Conservation (phyloP, 345 rosid genomes). For the Dipteronia dyeriana region DNA sequence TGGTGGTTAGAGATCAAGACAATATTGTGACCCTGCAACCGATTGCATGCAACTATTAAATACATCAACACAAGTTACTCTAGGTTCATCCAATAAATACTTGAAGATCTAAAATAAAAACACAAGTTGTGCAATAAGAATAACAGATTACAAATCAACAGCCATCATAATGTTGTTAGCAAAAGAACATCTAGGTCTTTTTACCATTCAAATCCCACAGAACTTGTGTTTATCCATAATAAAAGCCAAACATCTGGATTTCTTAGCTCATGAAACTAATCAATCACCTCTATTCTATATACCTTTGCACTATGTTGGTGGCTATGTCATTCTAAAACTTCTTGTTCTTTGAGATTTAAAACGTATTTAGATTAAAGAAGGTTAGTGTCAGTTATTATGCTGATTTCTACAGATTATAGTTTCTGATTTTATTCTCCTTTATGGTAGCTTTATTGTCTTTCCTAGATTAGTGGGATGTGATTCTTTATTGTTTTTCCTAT, state of each 20-base stretch:
- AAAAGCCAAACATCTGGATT: not conserved
- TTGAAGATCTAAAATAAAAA: not conserved
- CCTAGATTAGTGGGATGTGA: too few relatives aligned
- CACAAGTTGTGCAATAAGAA: not conserved
- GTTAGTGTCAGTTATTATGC: not conserved
- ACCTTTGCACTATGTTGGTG: not conserved
- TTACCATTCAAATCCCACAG: not conserved
- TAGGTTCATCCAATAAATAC: not conserved
- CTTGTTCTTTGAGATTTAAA: conserved; percentile 3
- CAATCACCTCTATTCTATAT: not conserved
- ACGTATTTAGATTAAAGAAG: not conserved
- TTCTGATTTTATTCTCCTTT: too few relatives aligned
- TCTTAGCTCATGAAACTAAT: not conserved
- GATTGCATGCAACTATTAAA: conserved; percentile 14
- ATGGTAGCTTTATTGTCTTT: too few relatives aligned
- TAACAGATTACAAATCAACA: not conserved
- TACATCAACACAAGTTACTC: conserved; percentile 15
- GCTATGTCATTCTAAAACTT: conserved; percentile 2
- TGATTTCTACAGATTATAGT: too few relatives aligned
- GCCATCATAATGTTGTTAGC: not conserved
- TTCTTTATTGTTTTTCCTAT: too few relatives aligned
- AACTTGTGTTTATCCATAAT: not conserved
- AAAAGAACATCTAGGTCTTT: not conserved
- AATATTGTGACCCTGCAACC: conserved; percentile 85
- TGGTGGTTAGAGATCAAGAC: conserved; percentile 95